Evolutionary conservation across 1,284 basidiomycete species (phyloP), one percentile per base, ranked within the genome.

Genomic region (Pascua sp.): DNA sequence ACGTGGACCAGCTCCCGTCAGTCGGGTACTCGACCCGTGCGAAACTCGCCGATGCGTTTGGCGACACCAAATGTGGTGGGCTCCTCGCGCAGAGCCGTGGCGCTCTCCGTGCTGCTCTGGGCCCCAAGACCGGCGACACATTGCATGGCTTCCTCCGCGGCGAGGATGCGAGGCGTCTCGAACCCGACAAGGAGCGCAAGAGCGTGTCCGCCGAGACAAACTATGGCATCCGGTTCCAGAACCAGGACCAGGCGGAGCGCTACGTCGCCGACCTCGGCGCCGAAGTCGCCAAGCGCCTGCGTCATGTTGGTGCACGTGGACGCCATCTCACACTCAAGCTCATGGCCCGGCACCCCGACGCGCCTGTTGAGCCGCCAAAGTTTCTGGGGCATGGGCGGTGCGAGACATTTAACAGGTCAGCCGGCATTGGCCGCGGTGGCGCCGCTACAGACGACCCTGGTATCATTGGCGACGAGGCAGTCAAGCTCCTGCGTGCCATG

Each of bases 281-380:
- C 38, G 92, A 91, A 75, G 87, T 90, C n/a, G 80, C 83, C 36
- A 83, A 81, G 60, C 82, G 90, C 8, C 79, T 92, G 69, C 81
- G 85, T 53, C 83, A 80, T 43, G 82, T 88, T 42, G 80, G 83
- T 32, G 85, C 87, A 79, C 77, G 83, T 44, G 91, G 91, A 4
- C 81, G 84, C 8, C 84, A 84, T 36, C 75, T 96, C 18, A 92
- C 89, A 0, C 75, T 97, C 62, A 95, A 94, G 74, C 80, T 98
- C 60, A 88, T 98, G 89, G 86, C 87, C 63, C 84, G 95, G 8
- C 87, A 91, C 71, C 85, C 89, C 0, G 84, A 83, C 53, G 91
- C 95, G 0, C 93, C 94, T 0, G 80, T 89, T 11, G 96, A 98
- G 69, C 84, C 90, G n/a, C 88, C 94, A 0, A 98, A 98, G 89